A percentile compares a stretch with the other conserved stretches of the same genome.
Conservation (phyloP, 148 eudicot species). For the Cornus suecica region DNA sequence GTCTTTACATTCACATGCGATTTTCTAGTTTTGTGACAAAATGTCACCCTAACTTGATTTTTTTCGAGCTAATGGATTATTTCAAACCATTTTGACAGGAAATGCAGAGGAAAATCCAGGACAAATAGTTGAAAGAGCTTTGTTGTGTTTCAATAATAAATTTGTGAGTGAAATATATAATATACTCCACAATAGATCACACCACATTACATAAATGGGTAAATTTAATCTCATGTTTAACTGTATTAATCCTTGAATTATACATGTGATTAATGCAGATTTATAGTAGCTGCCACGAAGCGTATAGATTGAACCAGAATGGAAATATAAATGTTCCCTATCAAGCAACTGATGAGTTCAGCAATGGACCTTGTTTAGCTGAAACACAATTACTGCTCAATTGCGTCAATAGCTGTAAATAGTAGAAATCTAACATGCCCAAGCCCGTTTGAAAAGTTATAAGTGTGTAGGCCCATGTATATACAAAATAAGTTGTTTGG, state of each 20-base stretch:
- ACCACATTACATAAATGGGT: background rate
- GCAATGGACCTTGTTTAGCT: slow-evolving; percentile 50
- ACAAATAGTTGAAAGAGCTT: slow-evolving; percentile 23
- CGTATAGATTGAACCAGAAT: slow-evolving; percentile 46
- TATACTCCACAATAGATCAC: background rate
- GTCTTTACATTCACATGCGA: background rate
- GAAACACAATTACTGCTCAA: slow-evolving; percentile 49
- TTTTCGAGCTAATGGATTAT: too few relatives aligned
- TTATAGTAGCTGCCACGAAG: slow-evolving; percentile 43
- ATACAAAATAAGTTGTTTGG: too few relatives aligned
- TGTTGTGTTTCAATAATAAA: slow-evolving; percentile 43
- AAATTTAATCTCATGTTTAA: background rate
- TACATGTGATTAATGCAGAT: slow-evolving; percentile 24
- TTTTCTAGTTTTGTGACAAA: too few relatives aligned
- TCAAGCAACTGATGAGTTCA: slow-evolving; percentile 48
- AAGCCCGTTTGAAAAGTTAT: too few relatives aligned
- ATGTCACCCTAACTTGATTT: too few relatives aligned
- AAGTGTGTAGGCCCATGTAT: too few relatives aligned
- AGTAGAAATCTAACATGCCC: too few relatives aligned
- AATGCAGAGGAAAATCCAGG: slow-evolving; percentile 31
- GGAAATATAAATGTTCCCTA: slow-evolving; percentile 50
- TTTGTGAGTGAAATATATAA: slow-evolving; percentile 25
- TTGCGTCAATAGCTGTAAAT: slow-evolving; percentile 42
- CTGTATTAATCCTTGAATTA: background rate
- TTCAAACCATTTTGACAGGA: slow-evolving; percentile 19